phyloP scores from a whole-genome alignment of 208 protist species.

The Leishmania tarentolae region DNA sequence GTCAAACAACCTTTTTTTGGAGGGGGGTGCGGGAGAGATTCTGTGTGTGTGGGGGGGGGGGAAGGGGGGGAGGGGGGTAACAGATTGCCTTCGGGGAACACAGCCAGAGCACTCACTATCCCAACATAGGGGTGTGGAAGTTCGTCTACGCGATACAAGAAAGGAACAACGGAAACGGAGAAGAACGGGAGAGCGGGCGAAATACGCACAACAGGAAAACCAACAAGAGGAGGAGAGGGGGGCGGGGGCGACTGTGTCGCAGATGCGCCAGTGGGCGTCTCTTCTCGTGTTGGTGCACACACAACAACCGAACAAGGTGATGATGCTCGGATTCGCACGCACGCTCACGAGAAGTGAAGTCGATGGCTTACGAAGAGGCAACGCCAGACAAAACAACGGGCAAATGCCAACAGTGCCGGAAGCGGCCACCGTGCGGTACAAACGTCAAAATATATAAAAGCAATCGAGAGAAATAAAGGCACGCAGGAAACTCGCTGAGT shows the following conservation, averaged over 20 bases:
- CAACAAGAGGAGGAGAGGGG: background rate
- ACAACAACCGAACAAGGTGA: constrained; percentile 5
- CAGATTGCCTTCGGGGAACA: background rate
- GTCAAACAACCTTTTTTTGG: too few species aligned
- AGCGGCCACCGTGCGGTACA: background rate
- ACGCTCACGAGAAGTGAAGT: background rate
- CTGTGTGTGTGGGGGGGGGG: too few species aligned
- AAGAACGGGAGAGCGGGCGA: background rate
- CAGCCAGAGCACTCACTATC: background rate
- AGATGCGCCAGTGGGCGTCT: background rate
- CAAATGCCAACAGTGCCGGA: background rate
- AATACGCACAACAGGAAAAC: background rate
- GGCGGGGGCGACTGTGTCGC: background rate
- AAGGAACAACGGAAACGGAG: background rate
- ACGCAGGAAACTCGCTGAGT: background rate
- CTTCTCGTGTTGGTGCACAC: background rate
- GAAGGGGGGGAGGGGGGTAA: too few species aligned
- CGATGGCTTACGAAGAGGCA: background rate
- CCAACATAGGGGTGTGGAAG: background rate
- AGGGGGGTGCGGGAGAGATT: too few species aligned
- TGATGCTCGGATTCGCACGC: background rate
- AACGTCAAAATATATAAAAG: background rate
- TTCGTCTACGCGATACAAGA: background rate
- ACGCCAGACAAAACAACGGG: constrained; percentile 11
- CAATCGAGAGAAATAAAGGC: background rate